Percentiles rank a stretch among this genome's conserved stretches.
Evolutionary conservation across 441 rosid genomes (phyloP).

Genomic region (Bruguiera hainesii): DNA sequence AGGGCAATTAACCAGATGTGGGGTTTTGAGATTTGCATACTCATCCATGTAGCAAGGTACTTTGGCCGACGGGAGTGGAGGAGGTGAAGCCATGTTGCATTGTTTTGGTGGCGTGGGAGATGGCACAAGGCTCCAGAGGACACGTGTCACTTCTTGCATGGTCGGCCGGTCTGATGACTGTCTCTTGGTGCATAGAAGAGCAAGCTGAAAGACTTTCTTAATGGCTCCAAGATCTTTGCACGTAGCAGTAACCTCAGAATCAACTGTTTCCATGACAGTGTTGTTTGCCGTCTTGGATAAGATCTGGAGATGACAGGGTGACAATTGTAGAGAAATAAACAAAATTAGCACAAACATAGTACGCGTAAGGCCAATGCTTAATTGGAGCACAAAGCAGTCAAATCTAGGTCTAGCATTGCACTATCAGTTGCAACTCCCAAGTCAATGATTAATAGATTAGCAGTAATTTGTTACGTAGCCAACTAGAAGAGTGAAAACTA

Average conservation of each 20-base stretch:
- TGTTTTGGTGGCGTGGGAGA: constrained; percentile 41
- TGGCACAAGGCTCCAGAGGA: constrained; percentile 64
- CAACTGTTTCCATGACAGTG: constrained; percentile 83
- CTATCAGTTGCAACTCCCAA: not conserved
- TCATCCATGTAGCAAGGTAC: constrained; percentile 69
- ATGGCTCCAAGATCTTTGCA: constrained; percentile 78
- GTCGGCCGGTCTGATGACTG: constrained; percentile 85
- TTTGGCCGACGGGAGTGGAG: constrained; percentile 36
- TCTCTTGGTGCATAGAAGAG: constrained; percentile 76
- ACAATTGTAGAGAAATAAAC: constrained; percentile 3
- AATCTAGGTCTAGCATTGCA: no score
- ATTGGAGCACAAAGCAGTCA: not conserved
- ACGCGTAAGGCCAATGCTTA: no score
- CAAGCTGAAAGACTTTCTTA: constrained; percentile 90
- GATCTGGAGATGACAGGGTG: constrained; percentile 37
- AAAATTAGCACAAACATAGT: not conserved
- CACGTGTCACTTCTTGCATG: constrained; percentile 87
- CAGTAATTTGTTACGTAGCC: not conserved
- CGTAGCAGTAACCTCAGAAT: constrained; percentile 64
- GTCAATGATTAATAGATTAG: not conserved
- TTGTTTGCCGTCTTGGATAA: constrained; percentile 83
- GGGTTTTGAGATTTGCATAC: constrained; percentile 82
- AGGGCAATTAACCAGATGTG: constrained; percentile 79
- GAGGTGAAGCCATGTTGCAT: constrained; percentile 25
- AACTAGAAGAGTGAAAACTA: not conserved